Percentiles rank a stretch among this genome's conserved stretches.
Evolutionary conservation across 2,329 filamentous ascomycete genomes (phyloP).

Genomic region (Colletotrichum navitas): DNA sequence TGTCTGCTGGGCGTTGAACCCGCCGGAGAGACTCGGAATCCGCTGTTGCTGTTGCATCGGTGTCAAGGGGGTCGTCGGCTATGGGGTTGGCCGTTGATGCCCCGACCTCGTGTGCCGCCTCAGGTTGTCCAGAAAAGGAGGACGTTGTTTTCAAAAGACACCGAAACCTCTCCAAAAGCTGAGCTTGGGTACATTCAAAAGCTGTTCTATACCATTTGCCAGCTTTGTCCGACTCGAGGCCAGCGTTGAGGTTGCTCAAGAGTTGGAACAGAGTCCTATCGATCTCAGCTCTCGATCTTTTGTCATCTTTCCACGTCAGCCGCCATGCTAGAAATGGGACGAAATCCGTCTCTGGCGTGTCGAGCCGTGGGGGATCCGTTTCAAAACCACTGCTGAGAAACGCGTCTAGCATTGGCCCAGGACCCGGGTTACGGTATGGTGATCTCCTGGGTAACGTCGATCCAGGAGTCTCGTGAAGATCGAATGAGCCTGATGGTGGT

Average conservation of each 20-base stretch:
- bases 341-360: not conserved
- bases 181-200: constrained; percentile 13
- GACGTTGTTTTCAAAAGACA: not conserved
- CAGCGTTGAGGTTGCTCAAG: constrained; percentile 4
- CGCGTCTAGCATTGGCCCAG: not conserved
- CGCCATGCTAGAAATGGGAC: constrained; percentile 20
- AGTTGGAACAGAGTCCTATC: constrained; percentile 13
- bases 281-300: constrained; percentile 4
- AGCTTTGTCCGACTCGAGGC: constrained; percentile 2
- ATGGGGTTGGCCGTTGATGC: too few species aligned
- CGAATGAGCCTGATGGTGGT: not conserved
- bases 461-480: not conserved
- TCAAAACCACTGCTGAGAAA: not conserved
- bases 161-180: constrained; percentile 1
- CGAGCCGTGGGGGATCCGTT: not conserved
- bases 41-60: not conserved
- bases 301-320: constrained; percentile 18
- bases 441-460: too few species aligned
- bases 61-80: too few species aligned
- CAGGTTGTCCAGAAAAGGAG: too few species aligned
- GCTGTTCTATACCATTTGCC: constrained; percentile 13
- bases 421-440: not conserved
- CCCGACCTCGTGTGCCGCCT: too few species aligned
- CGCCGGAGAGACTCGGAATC: not conserved
- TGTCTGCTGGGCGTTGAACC: not conserved